These are phyloP conservation scores for Linanthus parryae DNA, from an alignment of 148 eudicot species.

Conservation along the genomic window DNA sequence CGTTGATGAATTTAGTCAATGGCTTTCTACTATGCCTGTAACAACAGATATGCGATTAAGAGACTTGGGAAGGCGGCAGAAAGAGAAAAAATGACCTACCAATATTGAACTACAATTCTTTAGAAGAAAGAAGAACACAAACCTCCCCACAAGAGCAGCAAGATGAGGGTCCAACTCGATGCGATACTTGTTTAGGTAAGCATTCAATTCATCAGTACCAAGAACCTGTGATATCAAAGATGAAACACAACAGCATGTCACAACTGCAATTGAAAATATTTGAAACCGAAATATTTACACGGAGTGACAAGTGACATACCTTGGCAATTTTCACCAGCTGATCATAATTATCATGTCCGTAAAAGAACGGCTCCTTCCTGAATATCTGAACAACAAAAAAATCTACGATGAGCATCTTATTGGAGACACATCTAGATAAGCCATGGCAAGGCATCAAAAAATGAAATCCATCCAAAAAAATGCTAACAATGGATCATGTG, in stretches of 20 bases:
- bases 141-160: slow-evolving; percentile 87
- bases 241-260: too few relatives aligned
- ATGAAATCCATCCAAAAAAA: too few relatives aligned
- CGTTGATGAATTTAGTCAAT: slow-evolving; percentile 74
- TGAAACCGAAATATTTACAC: neutral
- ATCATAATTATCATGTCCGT: slow-evolving; percentile 96
- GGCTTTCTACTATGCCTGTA: slow-evolving; percentile 84
- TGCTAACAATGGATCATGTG: too few relatives aligned
- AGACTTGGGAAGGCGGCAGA: neutral
- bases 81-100: neutral
- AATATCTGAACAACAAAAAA: slow-evolving; percentile 60
- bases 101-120: too few relatives aligned
- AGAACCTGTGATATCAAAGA: slow-evolving; percentile 40
- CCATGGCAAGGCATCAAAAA: too few relatives aligned
- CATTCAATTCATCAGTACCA: slow-evolving; percentile 75
- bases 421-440: neutral
- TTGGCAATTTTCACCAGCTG: slow-evolving; percentile 96
- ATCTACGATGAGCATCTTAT: slow-evolving; percentile 17
- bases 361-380: slow-evolving; percentile 96
- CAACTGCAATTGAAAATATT: too few relatives aligned
- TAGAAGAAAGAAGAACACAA: neutral
- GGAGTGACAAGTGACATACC: slow-evolving; percentile 31
- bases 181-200: slow-evolving; percentile 70
- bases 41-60: slow-evolving; percentile 4
- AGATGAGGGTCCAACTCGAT: slow-evolving; percentile 78